A percentile compares a stretch with the other conserved stretches of the same genome.
Conservation (phyloP, 352 stramenopile genomes). For the Phytophthora citrophthora region DNA sequence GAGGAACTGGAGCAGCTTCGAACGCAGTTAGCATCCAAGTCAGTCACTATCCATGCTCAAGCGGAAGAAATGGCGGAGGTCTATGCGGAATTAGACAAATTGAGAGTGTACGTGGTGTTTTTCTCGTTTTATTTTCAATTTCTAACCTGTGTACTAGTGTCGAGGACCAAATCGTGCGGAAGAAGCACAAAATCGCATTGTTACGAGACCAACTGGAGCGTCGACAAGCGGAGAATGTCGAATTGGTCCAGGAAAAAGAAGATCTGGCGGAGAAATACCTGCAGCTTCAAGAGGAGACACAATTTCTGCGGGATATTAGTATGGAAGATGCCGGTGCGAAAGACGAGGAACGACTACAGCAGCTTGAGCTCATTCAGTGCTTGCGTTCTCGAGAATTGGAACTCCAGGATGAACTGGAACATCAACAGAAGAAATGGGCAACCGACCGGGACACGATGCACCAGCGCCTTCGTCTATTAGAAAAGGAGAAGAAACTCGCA, state of each 20-base stretch:
- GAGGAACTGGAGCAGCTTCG: conserved; percentile 68
- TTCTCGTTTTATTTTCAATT: neutral
- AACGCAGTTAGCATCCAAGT: conserved; percentile 62
- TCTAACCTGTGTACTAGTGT: conserved; percentile 24
- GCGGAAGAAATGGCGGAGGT: conserved; percentile 65
- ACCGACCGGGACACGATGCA: conserved; percentile 51
- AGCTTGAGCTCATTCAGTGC: conserved; percentile 64
- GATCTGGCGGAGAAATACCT: conserved; percentile 41
- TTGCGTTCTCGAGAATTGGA: conserved; percentile 56
- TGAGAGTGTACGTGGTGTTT: conserved; percentile 34
- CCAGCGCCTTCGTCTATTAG: conserved; percentile 55
- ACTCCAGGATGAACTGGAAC: conserved; percentile 60
- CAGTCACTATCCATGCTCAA: conserved; percentile 63
- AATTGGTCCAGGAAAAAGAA: conserved; percentile 64
- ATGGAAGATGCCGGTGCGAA: conserved; percentile 53
- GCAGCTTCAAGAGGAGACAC: conserved; percentile 59
- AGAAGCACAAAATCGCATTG: conserved; percentile 45
- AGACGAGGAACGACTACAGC: conserved; percentile 62
- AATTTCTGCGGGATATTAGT: conserved; percentile 61
- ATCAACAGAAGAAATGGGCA: conserved; percentile 66
- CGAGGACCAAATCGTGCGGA: conserved; percentile 42
- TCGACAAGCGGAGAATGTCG: conserved; percentile 57
- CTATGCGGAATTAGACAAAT: conserved; percentile 63
- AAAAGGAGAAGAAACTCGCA: conserved; percentile 61
- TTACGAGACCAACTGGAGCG: conserved; percentile 50